Conservation (phyloP, 2,329 filamentous ascomycete species). For the Nemania sp. region DNA sequence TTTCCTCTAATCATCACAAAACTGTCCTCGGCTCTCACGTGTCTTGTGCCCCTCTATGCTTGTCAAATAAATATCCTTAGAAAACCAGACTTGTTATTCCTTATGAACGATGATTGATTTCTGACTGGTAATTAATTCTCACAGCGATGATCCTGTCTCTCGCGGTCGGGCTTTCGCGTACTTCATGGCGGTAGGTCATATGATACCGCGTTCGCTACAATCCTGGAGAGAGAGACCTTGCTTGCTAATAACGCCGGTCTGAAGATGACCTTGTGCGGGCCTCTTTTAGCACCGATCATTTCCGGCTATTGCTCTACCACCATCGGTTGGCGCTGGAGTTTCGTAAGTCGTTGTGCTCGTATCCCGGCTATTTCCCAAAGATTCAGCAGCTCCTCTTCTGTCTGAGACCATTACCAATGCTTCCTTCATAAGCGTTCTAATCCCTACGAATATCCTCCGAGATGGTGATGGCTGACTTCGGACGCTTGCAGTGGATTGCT, state of each 20-base stretch:
- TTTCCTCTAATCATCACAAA: neutral
- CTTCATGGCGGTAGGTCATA: slow-evolving; percentile 63
- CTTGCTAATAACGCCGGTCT: slow-evolving; percentile 1
- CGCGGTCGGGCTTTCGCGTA: slow-evolving; percentile 65
- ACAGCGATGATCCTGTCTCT: slow-evolving; percentile 51
- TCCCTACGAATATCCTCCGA: neutral
- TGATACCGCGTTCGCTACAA: neutral
- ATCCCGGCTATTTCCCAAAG: neutral
- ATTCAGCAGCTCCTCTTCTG: no score
- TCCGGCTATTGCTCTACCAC: slow-evolving; percentile 63
- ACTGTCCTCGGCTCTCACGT: neutral
- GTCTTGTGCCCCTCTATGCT: neutral
- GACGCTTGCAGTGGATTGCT: slow-evolving; percentile 58
- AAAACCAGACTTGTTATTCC: neutral
- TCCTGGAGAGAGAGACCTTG: neutral
- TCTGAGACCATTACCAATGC: no score
- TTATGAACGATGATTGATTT: neutral
- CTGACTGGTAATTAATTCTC: neutral
- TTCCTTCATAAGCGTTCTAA: neutral
- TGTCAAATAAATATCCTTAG: neutral
- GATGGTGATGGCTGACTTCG: neutral
- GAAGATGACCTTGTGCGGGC: slow-evolving; percentile 66
- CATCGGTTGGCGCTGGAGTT: slow-evolving; percentile 71
- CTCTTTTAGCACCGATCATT: slow-evolving; percentile 67
- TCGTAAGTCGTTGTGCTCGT: slow-evolving; percentile 39